These are phyloP conservation scores for Papiliotrema fonsecae DNA, from an alignment of 1,284 basidiomycete genomes.

Conservation along the genomic window DNA sequence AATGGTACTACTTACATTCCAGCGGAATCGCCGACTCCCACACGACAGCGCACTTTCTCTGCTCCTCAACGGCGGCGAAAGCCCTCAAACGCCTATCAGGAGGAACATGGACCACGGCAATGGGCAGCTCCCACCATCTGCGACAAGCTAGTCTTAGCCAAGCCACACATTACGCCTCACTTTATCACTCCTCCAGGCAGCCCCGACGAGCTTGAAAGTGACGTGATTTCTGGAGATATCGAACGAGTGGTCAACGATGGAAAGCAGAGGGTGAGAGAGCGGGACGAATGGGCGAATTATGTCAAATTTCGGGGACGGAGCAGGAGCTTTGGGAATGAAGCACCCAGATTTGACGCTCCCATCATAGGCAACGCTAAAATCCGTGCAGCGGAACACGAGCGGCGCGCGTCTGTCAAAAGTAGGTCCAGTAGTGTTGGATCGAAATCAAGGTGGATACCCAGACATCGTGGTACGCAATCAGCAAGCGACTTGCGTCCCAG, in stretches of 20 bases:
- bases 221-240: slow-evolving; percentile 3
- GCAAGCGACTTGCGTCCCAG: not conserved
- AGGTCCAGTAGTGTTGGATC: slow-evolving; percentile 2
- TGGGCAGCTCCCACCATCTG: slow-evolving; percentile 32
- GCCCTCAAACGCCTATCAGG: slow-evolving; percentile 3
- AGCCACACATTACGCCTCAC: slow-evolving; percentile 33
- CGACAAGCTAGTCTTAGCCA: slow-evolving; percentile 37
- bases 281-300: slow-evolving; percentile 28
- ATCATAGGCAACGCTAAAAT: slow-evolving; percentile 23
- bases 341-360: slow-evolving; percentile 17
- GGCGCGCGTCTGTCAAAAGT: slow-evolving; percentile 1
- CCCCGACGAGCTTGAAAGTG: slow-evolving; percentile 15
- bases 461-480: not conserved
- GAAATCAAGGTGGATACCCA: not conserved
- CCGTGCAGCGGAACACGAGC: slow-evolving; percentile 16
- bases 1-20: slow-evolving; percentile 2
- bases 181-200: slow-evolving; percentile 35
- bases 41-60: slow-evolving; percentile 12
- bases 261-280: slow-evolving; percentile 15
- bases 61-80: slow-evolving; percentile 6
- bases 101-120: slow-evolving; percentile 8
- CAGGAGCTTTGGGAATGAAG: slow-evolving; percentile 15
- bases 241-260: slow-evolving; percentile 17
- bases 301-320: slow-evolving; percentile 20
- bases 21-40: slow-evolving; percentile 5